Evolutionary conservation across 371 early-diverging fungal genomes (phyloP), one percentile per base, ranked within the genome.

Genomic region (Entomophthora muscae): DNA sequence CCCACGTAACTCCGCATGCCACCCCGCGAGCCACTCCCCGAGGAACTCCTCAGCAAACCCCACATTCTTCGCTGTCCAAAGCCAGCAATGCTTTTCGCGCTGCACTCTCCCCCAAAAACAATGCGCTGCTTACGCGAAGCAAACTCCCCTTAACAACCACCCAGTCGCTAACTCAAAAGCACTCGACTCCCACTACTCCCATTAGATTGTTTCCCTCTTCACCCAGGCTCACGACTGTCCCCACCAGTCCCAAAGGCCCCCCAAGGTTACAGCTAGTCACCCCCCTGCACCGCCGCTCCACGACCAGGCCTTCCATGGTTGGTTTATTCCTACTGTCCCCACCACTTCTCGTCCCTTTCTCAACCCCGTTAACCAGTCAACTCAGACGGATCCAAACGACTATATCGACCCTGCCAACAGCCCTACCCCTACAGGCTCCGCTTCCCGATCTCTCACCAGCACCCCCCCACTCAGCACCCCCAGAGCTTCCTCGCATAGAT

Each of bases 321-420:
- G 55, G 55, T 55, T 55, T 21, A 55, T 55, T 12, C 55, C 55
- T 26, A 51, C 51, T 51, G 51, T 12, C 51, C 51, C n/a, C 12
- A 27, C 55, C 55, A 21, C 28, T 3, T 3, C 24, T 55, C 55
- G 28, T 10, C 22, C 28, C 28, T 10, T 24, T 26, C 24, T 27
- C 55, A 10, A 27, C 21, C 22, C 28, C 24, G 55, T 55, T 10
- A 27, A 10, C 28, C 24, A n/a, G 24, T 3, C 55, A 10, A 55
- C 55, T 26, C 55, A 55, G 55, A 55, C 55, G 22, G 55, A 55
- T 21, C 55, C 28, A 24, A 27, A 27, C 55, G 55, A 55, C 55
- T 26, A 27, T 55, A 5, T n/a, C 21, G 28, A 26, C 26, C 55
- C 42, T 17, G 42, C 42, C 42, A 42, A 42, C 42, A 10, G 42